Base-by-base conservation (phyloP, 1,284 basidiomycete genomes). In the Thecaphora frezii region DNA sequence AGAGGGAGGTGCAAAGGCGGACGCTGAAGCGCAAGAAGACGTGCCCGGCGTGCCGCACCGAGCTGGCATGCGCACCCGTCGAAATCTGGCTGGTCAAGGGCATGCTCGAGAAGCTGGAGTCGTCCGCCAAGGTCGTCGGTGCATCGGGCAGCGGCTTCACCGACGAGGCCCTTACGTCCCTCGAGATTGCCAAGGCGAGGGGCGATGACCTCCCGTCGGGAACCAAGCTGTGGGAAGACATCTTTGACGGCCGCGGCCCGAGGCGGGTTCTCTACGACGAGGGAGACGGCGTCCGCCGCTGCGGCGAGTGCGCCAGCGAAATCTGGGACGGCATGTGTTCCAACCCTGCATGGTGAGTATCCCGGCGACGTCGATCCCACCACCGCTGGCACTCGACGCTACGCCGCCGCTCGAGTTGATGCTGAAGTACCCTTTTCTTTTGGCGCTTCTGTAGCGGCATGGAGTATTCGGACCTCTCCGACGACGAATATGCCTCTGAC, bases 31-130 rank as follows among this genome's bases (percentile, higher is more conserved):
- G 71, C 18, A 70, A 70, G 30, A 77, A 77, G 56, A 56, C 71
- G 25, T 77, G 75, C 44, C 75, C 75, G 2, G 63, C 63, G 5
- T 77, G 75, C 53, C 70, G 75, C 4, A 61, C 65, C 30, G 62
- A 71, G 30, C 65, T 77, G 9, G 47, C 48, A 5, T 58, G 60
- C n/a, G 54, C 63, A 7, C 75, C 75, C 5, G 58, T 70, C 48
- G 75, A 74, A 41, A 55, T 77, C 12, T 77, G 56, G 51, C 28
- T 70, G 22, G 53, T 77, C 43, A 51, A 71, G 19, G 63, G 64
- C 36, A 69, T 76, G 54, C 48, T 76, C 5, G 70, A 69, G 23
- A 63, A 58, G 48, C 54, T 64, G 3, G 67, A 61, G 43, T 52
- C 44, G n/a, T 58, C 45, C 16, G 54, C 58, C 39, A 52, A 42